phyloP scores from a whole-genome alignment of 495 filamentous ascomycete species.

The Podospora anserina region DNA sequence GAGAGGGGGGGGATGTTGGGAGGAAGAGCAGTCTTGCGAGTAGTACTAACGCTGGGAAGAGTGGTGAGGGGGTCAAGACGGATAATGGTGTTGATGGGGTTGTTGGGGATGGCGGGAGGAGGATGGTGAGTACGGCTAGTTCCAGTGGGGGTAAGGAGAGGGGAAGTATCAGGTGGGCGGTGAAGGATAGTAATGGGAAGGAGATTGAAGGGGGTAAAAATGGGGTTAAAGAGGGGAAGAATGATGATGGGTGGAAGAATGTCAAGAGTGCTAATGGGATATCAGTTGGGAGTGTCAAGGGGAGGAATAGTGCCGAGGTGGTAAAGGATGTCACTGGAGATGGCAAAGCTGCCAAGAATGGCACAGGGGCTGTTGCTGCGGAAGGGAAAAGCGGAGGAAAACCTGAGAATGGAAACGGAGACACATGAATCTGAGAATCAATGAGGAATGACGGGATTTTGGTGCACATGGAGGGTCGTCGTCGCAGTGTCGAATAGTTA shows the following conservation, averaged over 20 bases:
- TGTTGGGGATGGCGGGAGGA: neutral
- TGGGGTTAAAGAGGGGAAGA: neutral
- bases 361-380: neutral
- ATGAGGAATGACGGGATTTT: neutral
- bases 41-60: neutral
- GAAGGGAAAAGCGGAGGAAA: neutral
- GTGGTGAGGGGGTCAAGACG: neutral
- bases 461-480: neutral
- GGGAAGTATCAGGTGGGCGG: neutral
- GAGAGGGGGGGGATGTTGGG: neutral
- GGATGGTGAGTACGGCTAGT: neutral
- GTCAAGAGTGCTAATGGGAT: neutral
- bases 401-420: neutral
- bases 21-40: neutral
- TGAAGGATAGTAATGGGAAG: neutral
- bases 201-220: neutral
- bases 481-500: neutral
- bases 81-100: neutral
- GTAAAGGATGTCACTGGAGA: neutral
- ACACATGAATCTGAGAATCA: neutral
- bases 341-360: neutral
- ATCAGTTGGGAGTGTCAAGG: neutral
- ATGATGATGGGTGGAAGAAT: neutral
- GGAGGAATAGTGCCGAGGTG: neutral
- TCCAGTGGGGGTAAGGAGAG: neutral